Evolutionary conservation across 2,329 filamentous ascomycete species (phyloP), one percentile per base, ranked within the genome.

Genomic region (Sclerotinia spermophila): DNA sequence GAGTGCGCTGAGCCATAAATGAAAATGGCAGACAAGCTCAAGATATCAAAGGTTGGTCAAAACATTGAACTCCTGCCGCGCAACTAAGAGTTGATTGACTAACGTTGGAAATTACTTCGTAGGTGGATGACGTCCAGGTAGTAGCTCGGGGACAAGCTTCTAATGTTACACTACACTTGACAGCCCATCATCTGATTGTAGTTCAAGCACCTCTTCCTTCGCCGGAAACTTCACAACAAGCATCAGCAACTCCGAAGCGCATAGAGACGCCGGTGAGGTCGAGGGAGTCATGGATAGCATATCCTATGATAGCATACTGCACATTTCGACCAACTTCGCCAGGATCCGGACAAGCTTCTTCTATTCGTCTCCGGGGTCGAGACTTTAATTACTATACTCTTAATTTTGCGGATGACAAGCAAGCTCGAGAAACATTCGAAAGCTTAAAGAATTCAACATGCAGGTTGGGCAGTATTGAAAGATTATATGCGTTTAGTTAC

Each of bases 351-450:
- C 87, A 93, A 72, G 86, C 89, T 44, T 93, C 94, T 8, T 92
- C 92, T 4, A 93, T 99, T 78, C 91, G 95, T 67, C 83, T 99
- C 73, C 90, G 94, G 68, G 94, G 94, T 79, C 92, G 95, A 71
- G 96, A 99, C 83, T 98, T 99, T 80, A 95, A 89, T 64, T 97
- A 94, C 81, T 89, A 97, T 72, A 94, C 92, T 73, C 94, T 99
- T 82, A 94, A 94, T 81, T 97, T 99, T 79, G 79, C 83, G 30
- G 88, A 91, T 70, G 91, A 94, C 77, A 86, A 86, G 68, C 85
- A 89, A 74, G 95, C 93, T 13, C 89, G 92, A 71, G 92, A 97
- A 74, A 92, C 92, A 1, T 99, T 94, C 80, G 94, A 97, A 71
- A 94, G 89, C 73, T 92, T 99, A 74, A 92, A 91, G 73, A 82